Base-by-base conservation (phyloP, 148 eudicot genomes). In the Fagopyrum esculentum region DNA sequence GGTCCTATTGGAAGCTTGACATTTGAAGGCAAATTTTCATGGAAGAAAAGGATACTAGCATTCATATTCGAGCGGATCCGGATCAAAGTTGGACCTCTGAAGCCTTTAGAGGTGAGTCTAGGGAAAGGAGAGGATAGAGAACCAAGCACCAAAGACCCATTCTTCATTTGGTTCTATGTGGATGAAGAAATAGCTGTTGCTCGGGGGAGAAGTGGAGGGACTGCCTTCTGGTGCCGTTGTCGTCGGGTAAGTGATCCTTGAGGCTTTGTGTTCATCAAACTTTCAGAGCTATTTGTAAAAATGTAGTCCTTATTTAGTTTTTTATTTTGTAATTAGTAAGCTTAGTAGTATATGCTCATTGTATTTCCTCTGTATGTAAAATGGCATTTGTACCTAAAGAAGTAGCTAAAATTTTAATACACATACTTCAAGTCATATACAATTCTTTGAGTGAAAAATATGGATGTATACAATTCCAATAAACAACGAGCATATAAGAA, bases 131-230 rank as follows among this genome's bases (percentile, higher is more conserved):
- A 90, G 15, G 85, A 89, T 17, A 85, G 83, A 73, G 93, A 89
- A 76, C 98, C 97, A 5, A 86, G 83, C 87, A 85, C 75, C 54
- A 87, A 89, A 76, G 87, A 87, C 76, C 96, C 98, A 9, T 92
- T 95, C 85, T 95, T 95, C 84, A 82, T 87, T 71, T 92, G 98
- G 98, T 90, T 86, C 77, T 95, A 92, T 78, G 74, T 92, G 19
- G 98, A 95, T 72, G 97, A 94, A 78, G 98, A 94, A 78, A 88
- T 94, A 69, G 96, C 97, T 3, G 97, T 94, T 64, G 98, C 98
- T 59, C 96, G 96, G 70, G 98, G 98, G 26, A 82, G 79, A 80
- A 87, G 98, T 73, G 98, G 98, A 15, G 98, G 98, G 22, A 94
- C 98, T 61, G 98, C 98, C 8, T 89, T 91, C 74, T 94, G 98